Conservation (phyloP, 192 early-diverging fungal species). For the Diversispora epigaea region DNA sequence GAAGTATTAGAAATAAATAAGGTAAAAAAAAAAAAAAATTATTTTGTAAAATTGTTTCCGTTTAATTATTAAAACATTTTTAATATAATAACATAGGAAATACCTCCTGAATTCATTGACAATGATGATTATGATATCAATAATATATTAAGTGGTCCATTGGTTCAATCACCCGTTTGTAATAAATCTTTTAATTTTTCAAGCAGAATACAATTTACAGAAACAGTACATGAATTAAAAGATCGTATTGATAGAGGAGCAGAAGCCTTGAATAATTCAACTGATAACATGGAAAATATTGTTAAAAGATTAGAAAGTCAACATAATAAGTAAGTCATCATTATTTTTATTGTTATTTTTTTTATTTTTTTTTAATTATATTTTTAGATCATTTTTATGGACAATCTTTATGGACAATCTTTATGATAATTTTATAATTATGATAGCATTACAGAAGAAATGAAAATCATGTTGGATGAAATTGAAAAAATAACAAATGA, state of each 20-base stretch:
- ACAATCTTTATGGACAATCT: neutral
- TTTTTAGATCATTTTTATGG: neutral
- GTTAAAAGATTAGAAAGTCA: neutral
- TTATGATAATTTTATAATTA: neutral
- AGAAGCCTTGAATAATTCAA: neutral
- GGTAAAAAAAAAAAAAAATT: neutral
- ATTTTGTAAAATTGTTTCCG: no score
- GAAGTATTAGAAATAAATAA: neutral
- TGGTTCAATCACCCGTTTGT: no score
- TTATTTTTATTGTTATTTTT: no score
- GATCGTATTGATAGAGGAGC: neutral
- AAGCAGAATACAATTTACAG: no score
- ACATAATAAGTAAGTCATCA: neutral
- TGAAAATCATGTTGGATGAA: neutral
- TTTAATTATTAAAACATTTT: no score
- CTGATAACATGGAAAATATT: neutral
- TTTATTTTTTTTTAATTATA: no score
- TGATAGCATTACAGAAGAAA: conserved; percentile 14
- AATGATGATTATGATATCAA: no score
- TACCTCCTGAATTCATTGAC: no score
- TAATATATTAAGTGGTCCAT: no score
- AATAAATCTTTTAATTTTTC: no score
- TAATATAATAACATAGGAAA: no score
- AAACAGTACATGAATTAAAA: neutral
- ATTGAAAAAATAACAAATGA: neutral